Conservation (phyloP, 352 stramenopile genomes). For the Pythium rhizo-oryzae region DNA sequence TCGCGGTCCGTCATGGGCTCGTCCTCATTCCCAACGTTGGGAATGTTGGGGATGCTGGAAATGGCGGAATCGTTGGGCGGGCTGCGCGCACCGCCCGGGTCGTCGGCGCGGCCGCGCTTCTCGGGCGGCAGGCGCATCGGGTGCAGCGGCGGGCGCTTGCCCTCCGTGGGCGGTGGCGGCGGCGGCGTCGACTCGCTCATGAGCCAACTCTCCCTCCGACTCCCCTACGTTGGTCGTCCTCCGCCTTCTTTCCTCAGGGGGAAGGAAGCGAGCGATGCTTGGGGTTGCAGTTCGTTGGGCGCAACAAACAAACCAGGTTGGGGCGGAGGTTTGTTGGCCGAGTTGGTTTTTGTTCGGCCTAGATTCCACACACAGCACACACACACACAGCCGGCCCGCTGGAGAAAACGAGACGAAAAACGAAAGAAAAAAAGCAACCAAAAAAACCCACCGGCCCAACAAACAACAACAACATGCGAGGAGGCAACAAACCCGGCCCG, state of each 20-base stretch:
- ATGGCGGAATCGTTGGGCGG: conserved; percentile 6
- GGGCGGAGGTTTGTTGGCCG: conserved; percentile 8
- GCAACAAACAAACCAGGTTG: background rate
- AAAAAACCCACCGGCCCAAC: background rate
- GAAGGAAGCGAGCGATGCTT: background rate
- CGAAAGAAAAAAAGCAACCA: too few species aligned
- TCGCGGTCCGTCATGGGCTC: conserved; percentile 24
- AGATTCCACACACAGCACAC: conserved; percentile 18
- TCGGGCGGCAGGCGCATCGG: conserved; percentile 46
- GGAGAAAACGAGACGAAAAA: conserved; percentile 6
- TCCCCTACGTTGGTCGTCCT: background rate
- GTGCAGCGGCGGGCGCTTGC: conserved; percentile 50
- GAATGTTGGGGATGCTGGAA: too few species aligned
- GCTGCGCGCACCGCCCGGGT: conserved; percentile 4
- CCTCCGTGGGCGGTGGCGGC: conserved; percentile 31
- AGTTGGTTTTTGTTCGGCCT: conserved; percentile 19
- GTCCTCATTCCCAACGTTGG: conserved; percentile 11
- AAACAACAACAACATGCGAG: conserved; percentile 6
- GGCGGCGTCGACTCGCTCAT: conserved; percentile 23
- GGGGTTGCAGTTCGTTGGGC: conserved; percentile 9
- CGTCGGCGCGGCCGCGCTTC: conserved; percentile 42
- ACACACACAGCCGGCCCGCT: background rate
- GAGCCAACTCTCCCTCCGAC: too few species aligned
- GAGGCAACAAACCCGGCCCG: background rate
- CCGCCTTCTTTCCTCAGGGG: background rate